These are phyloP conservation scores for Rhodotorula taiwanensis DNA, from an alignment of 768 basidiomycete species.

Conservation along the genomic window DNA sequence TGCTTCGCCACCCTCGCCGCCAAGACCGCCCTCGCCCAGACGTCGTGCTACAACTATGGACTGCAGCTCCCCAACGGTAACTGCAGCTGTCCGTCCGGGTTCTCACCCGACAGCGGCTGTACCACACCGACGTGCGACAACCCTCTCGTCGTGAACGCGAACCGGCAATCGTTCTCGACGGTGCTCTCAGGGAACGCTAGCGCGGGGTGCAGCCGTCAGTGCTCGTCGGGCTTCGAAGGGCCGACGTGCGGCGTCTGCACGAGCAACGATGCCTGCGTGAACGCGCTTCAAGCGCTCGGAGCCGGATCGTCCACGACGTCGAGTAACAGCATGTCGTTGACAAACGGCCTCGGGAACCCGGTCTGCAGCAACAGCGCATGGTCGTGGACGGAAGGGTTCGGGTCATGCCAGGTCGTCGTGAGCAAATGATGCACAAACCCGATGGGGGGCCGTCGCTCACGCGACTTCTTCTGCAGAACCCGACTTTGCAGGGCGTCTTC, in stretches of 20 bases:
- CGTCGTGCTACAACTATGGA: slow-evolving; percentile 64
- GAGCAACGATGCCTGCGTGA: slow-evolving; percentile 60
- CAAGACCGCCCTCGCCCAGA: background rate
- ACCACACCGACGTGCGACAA: slow-evolving; percentile 67
- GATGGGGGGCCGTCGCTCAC: too few relatives aligned
- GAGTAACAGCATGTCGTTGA: background rate
- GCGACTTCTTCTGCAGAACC: slow-evolving; percentile 56
- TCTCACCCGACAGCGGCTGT: slow-evolving; percentile 61
- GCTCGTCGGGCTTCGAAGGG: slow-evolving; percentile 61
- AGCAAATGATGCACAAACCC: slow-evolving; percentile 41
- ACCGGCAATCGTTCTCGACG: slow-evolving; percentile 48
- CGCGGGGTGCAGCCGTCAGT: slow-evolving; percentile 34
- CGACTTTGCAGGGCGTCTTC: slow-evolving; percentile 69
- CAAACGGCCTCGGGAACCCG: slow-evolving; percentile 42
- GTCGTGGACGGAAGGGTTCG: slow-evolving; percentile 71
- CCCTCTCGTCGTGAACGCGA: slow-evolving; percentile 58
- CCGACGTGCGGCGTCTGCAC: slow-evolving; percentile 69
- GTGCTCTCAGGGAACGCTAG: slow-evolving; percentile 5
- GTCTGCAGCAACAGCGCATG: slow-evolving; percentile 63
- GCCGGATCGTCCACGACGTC: background rate
- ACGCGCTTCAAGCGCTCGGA: slow-evolving; percentile 48
- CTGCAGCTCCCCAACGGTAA: slow-evolving; percentile 48
- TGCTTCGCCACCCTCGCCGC: background rate
- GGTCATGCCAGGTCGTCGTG: slow-evolving; percentile 78
- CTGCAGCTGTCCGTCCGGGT: slow-evolving; percentile 75